A percentile compares a stretch with the other conserved stretches of the same genome.
phyloP scores from a whole-genome alignment of 2,329 filamentous ascomycete genomes.

The Cladosporium sp. region DNA sequence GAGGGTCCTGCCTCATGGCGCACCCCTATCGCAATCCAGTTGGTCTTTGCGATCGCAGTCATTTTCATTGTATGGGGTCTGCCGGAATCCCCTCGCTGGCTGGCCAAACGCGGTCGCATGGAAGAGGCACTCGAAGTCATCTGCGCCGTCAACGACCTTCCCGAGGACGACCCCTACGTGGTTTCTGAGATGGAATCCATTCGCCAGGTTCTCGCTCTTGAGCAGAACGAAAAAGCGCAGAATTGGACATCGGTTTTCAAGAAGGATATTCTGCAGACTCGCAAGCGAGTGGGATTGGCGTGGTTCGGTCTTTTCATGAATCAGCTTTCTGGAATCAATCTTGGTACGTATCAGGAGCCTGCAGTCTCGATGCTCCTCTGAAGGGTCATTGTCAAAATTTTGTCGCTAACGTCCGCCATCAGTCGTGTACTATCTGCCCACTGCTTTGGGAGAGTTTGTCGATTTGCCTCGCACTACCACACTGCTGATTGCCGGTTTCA shows the following conservation, averaged over 20 bases:
- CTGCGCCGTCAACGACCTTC: constrained; percentile 31
- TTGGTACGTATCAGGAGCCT: constrained; percentile 28
- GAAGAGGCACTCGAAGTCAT: constrained; percentile 32
- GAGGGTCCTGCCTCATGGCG: constrained; percentile 40
- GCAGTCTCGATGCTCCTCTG: neutral
- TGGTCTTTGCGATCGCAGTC: constrained; percentile 46
- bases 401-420: neutral
- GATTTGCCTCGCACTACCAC: constrained; percentile 45
- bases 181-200: constrained; percentile 35
- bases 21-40: constrained; percentile 46
- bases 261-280: constrained; percentile 40
- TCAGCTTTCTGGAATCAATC: constrained; percentile 40
- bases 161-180: constrained; percentile 29
- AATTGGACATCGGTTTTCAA: constrained; percentile 38
- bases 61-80: constrained; percentile 39
- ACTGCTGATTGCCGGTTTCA: constrained; percentile 49
- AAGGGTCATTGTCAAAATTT: neutral
- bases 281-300: constrained; percentile 40
- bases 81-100: constrained; percentile 44
- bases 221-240: constrained; percentile 37
- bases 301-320: constrained; percentile 44
- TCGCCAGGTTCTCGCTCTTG: constrained; percentile 38
- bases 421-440: constrained; percentile 44
- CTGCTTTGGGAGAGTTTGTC: constrained; percentile 49
- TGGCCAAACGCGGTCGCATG: constrained; percentile 36